Evolutionary conservation across 768 basidiomycete species (phyloP), one percentile per base, ranked within the genome.

Genomic region (Lactarius trivialis): DNA sequence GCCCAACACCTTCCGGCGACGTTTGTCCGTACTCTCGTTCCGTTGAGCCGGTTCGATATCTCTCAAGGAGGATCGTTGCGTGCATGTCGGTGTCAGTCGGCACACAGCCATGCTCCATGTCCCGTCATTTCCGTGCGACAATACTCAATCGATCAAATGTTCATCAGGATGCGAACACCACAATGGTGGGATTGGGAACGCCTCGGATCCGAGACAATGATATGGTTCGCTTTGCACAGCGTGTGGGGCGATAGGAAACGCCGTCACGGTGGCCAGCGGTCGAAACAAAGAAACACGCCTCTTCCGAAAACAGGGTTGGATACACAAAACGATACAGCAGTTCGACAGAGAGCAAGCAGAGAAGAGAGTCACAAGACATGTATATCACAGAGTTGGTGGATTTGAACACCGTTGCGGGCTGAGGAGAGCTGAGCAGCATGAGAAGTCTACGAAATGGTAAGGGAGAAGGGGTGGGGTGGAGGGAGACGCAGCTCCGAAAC

Each of bases 371-470:
- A 62, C 61, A 58, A 36, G 45, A 33, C 49, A 63, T 64, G 63
- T 64, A 64, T 64, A 43, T 64, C 63, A 64, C 63, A 64, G 63
- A 51, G 57, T 64, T 37, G 58, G 63, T 56, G 49, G 14, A 24
- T 21, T 34, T 54, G 53, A 58, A 49, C 55, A 60, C 63, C 58
- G 54, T 60, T 64, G 63, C 54, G 41, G 28, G 54, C 17, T 41
- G 39, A 55, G 32, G 39, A 39, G 34, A n/a, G 54, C 21, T 26
- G 57, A 59, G 58, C 39, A 7, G 48, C 48, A 56, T 45, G 54
- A 26, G 54, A 28, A 28, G 58, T 62, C 57, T 63, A 58, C 43
- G 28, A 17, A 45, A 33, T 49, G 56, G n/a, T 37, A 58, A 15
- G 45, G 17, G 39, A 24, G 28, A 49, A 24, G 28, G 39, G 11